Conservation (phyloP, 306 rosid genomes). For the Casuarina glauca region DNA sequence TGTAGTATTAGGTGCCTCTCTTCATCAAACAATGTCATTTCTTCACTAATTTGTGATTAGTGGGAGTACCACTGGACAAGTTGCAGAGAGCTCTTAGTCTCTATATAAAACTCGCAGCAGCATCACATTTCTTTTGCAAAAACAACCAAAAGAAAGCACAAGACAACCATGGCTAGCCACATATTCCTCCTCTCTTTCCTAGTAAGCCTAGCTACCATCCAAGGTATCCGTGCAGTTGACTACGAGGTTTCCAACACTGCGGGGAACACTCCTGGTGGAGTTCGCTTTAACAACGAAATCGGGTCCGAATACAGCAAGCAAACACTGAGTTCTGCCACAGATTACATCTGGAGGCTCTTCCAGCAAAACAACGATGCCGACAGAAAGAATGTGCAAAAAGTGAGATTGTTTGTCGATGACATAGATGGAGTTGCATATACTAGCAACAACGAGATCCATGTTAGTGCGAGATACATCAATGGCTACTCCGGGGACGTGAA, state of each 20-base stretch:
- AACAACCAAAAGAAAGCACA: background rate
- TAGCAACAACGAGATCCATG: constrained; percentile 35
- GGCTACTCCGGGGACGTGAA: constrained; percentile 20
- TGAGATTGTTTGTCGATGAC: constrained; percentile 34
- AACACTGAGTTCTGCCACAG: constrained; percentile 26
- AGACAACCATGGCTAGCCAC: constrained; percentile 31
- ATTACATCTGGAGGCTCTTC: constrained; percentile 35
- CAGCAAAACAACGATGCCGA: constrained; percentile 16
- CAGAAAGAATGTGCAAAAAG: constrained; percentile 23
- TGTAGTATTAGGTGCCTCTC: too few species aligned
- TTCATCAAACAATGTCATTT: too few species aligned
- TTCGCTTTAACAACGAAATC: constrained; percentile 30
- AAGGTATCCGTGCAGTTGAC: constrained; percentile 17
- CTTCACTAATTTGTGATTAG: background rate
- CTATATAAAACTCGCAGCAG: background rate
- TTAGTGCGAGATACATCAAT: constrained; percentile 23
- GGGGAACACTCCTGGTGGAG: constrained; percentile 20
- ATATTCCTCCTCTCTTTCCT: constrained; percentile 20
- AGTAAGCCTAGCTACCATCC: constrained; percentile 21
- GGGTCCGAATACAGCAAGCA: constrained; percentile 36
- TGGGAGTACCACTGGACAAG: background rate
- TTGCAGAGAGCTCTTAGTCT: background rate
- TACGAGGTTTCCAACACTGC: constrained; percentile 31
- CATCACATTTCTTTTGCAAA: background rate
- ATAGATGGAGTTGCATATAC: constrained; percentile 31